phyloP scores from a whole-genome alignment of 1,139 yeast species.

The Arxiozyma slooffiae region DNA sequence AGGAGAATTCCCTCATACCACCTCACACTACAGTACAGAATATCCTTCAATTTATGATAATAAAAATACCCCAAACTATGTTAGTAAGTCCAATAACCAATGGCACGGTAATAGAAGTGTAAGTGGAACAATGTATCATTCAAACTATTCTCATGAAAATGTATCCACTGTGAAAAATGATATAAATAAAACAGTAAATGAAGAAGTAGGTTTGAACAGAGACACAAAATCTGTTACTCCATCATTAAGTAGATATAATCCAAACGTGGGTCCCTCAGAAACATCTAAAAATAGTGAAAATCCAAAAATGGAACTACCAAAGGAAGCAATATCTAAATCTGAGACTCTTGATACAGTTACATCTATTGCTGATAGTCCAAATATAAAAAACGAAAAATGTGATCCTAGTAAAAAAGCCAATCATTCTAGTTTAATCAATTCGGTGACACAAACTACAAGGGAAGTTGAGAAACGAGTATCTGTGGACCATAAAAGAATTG shows the following conservation, averaged over 20 bases:
- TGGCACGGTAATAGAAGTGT: constrained; percentile 3
- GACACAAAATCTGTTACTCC: background rate
- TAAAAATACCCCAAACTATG: constrained; percentile 11
- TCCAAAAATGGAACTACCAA: background rate
- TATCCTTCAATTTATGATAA: background rate
- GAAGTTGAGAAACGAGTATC: constrained; percentile 16
- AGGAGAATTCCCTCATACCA: background rate
- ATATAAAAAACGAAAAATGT: background rate
- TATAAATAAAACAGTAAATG: background rate
- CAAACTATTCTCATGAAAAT: background rate
- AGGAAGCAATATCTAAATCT: background rate
- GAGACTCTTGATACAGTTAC: background rate
- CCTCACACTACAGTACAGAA: background rate
- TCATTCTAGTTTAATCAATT: constrained; percentile 22
- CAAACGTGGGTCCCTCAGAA: background rate
- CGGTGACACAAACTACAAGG: constrained; percentile 25
- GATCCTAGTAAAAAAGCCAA: background rate
- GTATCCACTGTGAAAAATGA: background rate
- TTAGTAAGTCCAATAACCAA: constrained; percentile 19
- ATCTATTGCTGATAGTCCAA: background rate
- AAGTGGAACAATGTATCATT: background rate
- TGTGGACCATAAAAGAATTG: constrained; percentile 12
- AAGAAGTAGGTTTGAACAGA: background rate
- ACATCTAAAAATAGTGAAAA: background rate
- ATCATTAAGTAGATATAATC: background rate